Percentiles rank a stretch among this genome's conserved stretches.
phyloP scores from a whole-genome alignment of 2,329 filamentous ascomycete species.

The Fusarium sp. region DNA sequence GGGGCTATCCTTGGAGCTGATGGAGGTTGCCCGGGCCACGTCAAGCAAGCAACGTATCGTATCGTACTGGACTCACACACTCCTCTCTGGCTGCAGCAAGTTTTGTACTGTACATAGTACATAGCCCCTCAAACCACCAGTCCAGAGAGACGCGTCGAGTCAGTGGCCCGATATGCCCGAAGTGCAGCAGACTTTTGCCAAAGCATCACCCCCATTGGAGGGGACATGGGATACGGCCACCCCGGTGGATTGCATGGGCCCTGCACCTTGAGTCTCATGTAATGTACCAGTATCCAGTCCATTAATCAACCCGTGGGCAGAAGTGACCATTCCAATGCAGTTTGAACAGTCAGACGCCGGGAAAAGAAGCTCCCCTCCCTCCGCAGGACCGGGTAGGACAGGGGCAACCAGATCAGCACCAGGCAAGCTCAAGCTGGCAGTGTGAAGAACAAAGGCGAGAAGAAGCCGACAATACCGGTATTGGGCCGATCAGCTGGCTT shows the following conservation, averaged over 20 bases:
- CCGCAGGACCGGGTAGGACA: conserved; percentile 30
- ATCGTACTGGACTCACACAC: not conserved
- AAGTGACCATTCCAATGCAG: conserved; percentile 16
- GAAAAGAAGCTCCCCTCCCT: conserved; percentile 25
- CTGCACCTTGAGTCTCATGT: conserved; percentile 39
- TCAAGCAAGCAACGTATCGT: conserved; percentile 8
- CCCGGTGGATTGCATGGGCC: conserved; percentile 41
- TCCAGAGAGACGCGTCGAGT: conserved; percentile 24
- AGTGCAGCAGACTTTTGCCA: conserved; percentile 42
- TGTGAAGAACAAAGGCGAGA: conserved; percentile 10
- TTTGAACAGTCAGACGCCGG: conserved; percentile 10
- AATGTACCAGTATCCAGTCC: conserved; percentile 30
- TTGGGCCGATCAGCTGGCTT: conserved; percentile 26
- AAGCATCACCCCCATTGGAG: conserved; percentile 42
- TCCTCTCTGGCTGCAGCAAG: not conserved
- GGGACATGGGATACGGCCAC: conserved; percentile 34
- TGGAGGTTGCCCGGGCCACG: conserved; percentile 37
- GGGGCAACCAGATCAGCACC: conserved; percentile 11
- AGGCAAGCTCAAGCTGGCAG: not conserved
- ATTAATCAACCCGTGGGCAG: conserved; percentile 32
- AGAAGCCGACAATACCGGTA: conserved; percentile 20
- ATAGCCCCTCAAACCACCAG: conserved; percentile 20
- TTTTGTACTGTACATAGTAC: not conserved
- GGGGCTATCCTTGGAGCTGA: conserved; percentile 35
- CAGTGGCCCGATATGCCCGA: conserved; percentile 40